A percentile compares a stretch with the other conserved stretches of the same genome.
These are phyloP conservation scores for Emergomyces pasteurianus DNA, from an alignment of 2,329 filamentous ascomycete genomes.

Conservation along the genomic window DNA sequence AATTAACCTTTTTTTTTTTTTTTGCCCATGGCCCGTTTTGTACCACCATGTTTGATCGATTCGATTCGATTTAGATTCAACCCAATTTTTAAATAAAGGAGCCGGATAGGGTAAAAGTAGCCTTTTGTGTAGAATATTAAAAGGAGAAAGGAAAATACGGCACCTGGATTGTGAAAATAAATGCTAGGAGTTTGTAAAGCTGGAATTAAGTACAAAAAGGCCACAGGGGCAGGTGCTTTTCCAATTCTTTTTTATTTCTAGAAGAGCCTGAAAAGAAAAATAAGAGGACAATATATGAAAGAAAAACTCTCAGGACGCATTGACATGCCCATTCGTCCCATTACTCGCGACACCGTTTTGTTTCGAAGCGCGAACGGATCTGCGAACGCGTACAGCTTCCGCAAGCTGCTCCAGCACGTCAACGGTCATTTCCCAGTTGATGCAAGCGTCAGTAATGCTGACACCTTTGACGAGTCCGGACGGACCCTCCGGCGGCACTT, in stretches of 20 bases:
- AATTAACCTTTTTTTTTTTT: background rate
- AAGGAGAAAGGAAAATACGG: too few relatives aligned
- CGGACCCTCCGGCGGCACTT: constrained; percentile 74
- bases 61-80: background rate
- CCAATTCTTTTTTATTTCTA: background rate
- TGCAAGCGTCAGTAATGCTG: constrained; percentile 92
- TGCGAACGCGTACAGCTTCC: constrained; percentile 64
- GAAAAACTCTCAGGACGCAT: background rate
- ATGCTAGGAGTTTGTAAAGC: too few relatives aligned
- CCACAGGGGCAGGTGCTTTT: background rate
- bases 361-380: constrained; percentile 36
- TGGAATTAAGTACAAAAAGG: too few relatives aligned
- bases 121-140: too few relatives aligned
- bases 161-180: too few relatives aligned
- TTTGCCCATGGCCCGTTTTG: background rate
- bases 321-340: constrained; percentile 4
- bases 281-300: background rate
- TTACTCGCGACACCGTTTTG: constrained; percentile 7
- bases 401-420: constrained; percentile 74
- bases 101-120: too few relatives aligned
- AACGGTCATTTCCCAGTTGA: constrained; percentile 80
- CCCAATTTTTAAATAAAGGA: too few relatives aligned
- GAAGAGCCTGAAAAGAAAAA: background rate
- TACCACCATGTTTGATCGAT: background rate
- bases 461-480: constrained; percentile 72